A percentile compares a stretch with the other conserved stretches of the same genome.
These are phyloP conservation scores for Hymenoscyphus salicellus DNA, from an alignment of 2,329 filamentous ascomycete genomes.

Conservation along the genomic window DNA sequence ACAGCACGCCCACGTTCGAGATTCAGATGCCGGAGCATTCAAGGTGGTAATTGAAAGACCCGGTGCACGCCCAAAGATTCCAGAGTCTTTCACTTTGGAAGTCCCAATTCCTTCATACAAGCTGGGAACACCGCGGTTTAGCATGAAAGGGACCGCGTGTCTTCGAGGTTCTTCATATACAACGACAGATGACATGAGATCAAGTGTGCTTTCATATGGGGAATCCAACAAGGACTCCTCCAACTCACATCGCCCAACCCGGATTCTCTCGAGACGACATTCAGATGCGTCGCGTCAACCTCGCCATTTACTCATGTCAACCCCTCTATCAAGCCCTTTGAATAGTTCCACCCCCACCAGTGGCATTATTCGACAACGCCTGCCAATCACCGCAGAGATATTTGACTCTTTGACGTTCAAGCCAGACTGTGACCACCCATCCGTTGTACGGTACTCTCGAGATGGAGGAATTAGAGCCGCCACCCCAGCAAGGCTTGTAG, in stretches of 20 bases:
- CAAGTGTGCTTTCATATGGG: slow-evolving; percentile 55
- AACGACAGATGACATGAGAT: slow-evolving; percentile 68
- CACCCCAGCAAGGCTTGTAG: slow-evolving; percentile 84
- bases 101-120: slow-evolving; percentile 81
- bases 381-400: slow-evolving; percentile 66
- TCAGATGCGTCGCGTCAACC: slow-evolving; percentile 34
- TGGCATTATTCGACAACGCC: slow-evolving; percentile 23
- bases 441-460: slow-evolving; percentile 77
- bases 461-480: slow-evolving; percentile 80
- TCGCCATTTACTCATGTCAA: slow-evolving; percentile 12
- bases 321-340: slow-evolving; percentile 18
- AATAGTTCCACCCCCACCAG: slow-evolving; percentile 15
- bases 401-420: slow-evolving; percentile 79
- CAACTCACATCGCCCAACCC: slow-evolving; percentile 24
- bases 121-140: slow-evolving; percentile 79
- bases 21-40: slow-evolving; percentile 63
- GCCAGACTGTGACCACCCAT: slow-evolving; percentile 72
- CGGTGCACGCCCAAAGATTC: slow-evolving; percentile 60
- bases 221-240: slow-evolving; percentile 24
- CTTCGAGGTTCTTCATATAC: slow-evolving; percentile 79
- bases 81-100: slow-evolving; percentile 54
- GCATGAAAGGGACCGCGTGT: slow-evolving; percentile 68
- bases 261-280: slow-evolving; percentile 31
- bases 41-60: slow-evolving; percentile 78
- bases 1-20: slow-evolving; percentile 48